Evolutionary conservation across 2,329 filamentous ascomycete genomes (phyloP).

Genomic region (Elsinoe arachidis): DNA sequence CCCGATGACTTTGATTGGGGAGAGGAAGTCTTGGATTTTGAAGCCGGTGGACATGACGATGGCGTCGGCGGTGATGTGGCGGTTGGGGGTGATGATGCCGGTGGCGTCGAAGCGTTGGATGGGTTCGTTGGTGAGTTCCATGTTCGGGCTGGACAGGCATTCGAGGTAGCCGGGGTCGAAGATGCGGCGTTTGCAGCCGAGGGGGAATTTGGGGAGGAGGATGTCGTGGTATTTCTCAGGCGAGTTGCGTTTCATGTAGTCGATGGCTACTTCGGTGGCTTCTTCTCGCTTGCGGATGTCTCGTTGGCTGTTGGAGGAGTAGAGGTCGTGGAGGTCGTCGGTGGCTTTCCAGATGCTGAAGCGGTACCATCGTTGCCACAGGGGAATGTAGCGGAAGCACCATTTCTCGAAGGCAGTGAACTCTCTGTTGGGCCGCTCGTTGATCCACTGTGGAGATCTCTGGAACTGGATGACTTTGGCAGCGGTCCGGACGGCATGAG

Average conservation of each 20-base stretch:
- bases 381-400: slow-evolving; percentile 31
- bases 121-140: slow-evolving; percentile 20
- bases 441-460: slow-evolving; percentile 27
- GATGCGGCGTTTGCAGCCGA: slow-evolving; percentile 27
- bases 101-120: slow-evolving; percentile 20
- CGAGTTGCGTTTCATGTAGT: slow-evolving; percentile 20
- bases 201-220: slow-evolving; percentile 19
- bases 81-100: slow-evolving; percentile 19
- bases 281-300: slow-evolving; percentile 15
- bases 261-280: slow-evolving; percentile 16
- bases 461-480: slow-evolving; percentile 13
- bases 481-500: slow-evolving; percentile 17
- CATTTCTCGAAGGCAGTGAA: slow-evolving; percentile 25
- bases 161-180: slow-evolving; percentile 25
- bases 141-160: slow-evolving; percentile 18
- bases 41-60: slow-evolving; percentile 32
- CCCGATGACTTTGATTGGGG: slow-evolving; percentile 28
- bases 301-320: neutral
- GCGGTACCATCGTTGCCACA: slow-evolving; percentile 37
- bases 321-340: neutral
- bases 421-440: slow-evolving; percentile 27
- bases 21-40: slow-evolving; percentile 29
- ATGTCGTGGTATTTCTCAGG: slow-evolving; percentile 21
- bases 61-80: slow-evolving; percentile 22
- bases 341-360: slow-evolving; percentile 28